Conservation (phyloP, 2,329 filamentous ascomycete genomes). For the Orbilia blumenaviensis region DNA sequence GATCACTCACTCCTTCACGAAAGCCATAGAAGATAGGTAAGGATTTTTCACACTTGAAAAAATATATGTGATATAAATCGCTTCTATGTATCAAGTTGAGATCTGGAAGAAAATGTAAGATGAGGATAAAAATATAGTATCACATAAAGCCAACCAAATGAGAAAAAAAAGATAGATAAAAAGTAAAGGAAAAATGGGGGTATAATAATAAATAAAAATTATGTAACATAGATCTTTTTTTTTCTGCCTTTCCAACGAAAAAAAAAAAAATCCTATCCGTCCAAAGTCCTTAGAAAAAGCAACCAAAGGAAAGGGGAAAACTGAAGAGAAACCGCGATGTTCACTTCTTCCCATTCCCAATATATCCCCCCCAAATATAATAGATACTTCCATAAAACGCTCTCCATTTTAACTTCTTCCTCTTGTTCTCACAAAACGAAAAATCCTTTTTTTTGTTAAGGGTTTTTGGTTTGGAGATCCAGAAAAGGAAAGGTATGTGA, state of each 20-base stretch:
- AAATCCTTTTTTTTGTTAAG: constrained; percentile 30
- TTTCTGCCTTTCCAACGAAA: background rate
- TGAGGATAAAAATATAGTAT: too few relatives aligned
- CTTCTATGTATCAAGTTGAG: too few relatives aligned
- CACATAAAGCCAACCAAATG: too few relatives aligned
- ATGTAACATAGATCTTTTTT: constrained; percentile 20
- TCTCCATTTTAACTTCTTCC: background rate
- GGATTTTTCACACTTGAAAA: too few relatives aligned
- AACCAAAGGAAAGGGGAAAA: constrained; percentile 43
- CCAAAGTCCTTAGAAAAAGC: background rate
- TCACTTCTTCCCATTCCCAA: too few relatives aligned
- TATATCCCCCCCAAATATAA: too few relatives aligned
- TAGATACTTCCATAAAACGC: too few relatives aligned
- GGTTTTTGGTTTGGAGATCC: background rate
- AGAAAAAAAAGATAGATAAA: background rate
- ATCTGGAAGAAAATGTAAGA: too few relatives aligned
- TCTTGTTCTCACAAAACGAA: constrained; percentile 14
- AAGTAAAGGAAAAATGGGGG: constrained; percentile 10
- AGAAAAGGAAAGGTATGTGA: background rate
- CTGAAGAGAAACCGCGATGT: constrained; percentile 19
- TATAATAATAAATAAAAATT: constrained; percentile 49
- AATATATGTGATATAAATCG: too few relatives aligned
- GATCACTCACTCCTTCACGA: too few relatives aligned
- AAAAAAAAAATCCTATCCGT: too few relatives aligned
- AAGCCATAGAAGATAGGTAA: too few relatives aligned